These are phyloP conservation scores for Ceraceosorus bombacis DNA, from an alignment of 1,284 basidiomycete genomes.

Conservation along the genomic window DNA sequence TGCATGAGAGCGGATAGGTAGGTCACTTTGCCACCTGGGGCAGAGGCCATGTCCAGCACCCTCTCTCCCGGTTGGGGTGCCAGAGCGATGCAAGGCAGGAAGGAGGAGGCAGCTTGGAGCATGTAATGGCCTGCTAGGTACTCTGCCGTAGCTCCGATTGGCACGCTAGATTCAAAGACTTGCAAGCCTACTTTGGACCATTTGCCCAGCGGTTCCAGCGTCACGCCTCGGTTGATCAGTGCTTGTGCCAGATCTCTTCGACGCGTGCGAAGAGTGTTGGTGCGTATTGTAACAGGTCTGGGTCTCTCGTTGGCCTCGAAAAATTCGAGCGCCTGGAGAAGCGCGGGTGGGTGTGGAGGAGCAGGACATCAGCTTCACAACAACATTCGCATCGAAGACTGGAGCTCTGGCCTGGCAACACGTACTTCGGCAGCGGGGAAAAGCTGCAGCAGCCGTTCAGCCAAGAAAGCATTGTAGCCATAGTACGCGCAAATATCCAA, in stretches of 20 bases:
- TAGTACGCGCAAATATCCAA: conserved; percentile 67
- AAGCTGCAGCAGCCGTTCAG: conserved; percentile 86
- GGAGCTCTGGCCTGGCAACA: conserved; percentile 51
- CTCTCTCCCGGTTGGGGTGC: conserved; percentile 87
- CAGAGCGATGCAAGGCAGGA: conserved; percentile 96
- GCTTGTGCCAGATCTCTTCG: conserved; percentile 89
- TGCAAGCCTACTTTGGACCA: conserved; percentile 98
- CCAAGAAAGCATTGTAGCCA: conserved; percentile 92
- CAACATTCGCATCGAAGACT: no score
- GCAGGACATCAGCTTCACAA: neutral
- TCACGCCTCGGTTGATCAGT: conserved; percentile 93
- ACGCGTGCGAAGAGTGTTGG: conserved; percentile 89
- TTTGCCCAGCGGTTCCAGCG: conserved; percentile 82
- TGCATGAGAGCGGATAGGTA: conserved; percentile 63
- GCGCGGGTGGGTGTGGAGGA: neutral
- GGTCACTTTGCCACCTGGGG: conserved; percentile 94
- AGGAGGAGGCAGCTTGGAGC: conserved; percentile 97
- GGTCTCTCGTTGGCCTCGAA: conserved; percentile 97
- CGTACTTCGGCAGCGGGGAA: conserved; percentile 74
- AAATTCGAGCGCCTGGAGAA: conserved; percentile 64
- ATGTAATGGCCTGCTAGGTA: conserved; percentile 99
- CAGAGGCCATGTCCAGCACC: conserved; percentile 96
- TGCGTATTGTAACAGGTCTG: conserved; percentile 93
- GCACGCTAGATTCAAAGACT: conserved; percentile 91
- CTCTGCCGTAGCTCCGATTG: conserved; percentile 88